phyloP scores from a whole-genome alignment of 225 moss, liverwort and hornwort species.

The Anthoceros angustus region DNA sequence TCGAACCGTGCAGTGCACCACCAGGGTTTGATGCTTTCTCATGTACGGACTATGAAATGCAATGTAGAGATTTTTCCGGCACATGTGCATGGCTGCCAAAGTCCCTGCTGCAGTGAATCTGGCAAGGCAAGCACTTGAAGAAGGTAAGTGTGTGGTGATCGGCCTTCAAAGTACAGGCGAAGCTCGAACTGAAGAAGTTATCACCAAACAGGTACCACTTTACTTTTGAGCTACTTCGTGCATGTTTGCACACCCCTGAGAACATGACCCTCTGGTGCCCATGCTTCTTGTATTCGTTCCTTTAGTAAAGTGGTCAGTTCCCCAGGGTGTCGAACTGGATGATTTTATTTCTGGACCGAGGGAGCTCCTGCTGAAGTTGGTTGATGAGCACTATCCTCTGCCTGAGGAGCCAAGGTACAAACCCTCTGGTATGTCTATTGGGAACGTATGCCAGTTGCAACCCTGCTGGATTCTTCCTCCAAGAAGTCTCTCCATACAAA shows the following conservation, averaged over 20 bases:
- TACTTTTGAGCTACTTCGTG: slow-evolving; percentile 6
- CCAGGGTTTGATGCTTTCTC: background rate
- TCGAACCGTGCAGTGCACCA: background rate
- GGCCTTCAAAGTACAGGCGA: slow-evolving; percentile 98
- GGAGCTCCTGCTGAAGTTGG: slow-evolving; percentile 87
- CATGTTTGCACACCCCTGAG: background rate
- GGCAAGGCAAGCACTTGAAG: slow-evolving; percentile 58
- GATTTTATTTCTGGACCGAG: slow-evolving; percentile 99
- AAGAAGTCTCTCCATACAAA: too few relatives aligned
- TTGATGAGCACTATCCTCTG: slow-evolving; percentile 96
- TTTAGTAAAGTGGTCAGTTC: background rate
- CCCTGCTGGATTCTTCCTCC: background rate
- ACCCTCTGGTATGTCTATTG: background rate
- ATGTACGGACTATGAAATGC: background rate
- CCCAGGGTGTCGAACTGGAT: slow-evolving; percentile 92
- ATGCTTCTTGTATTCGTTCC: background rate
- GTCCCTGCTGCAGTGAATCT: slow-evolving; percentile 90
- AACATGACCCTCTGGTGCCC: too few relatives aligned
- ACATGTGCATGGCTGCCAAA: slow-evolving; percentile 98
- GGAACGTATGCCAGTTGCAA: background rate
- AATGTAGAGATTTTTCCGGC: slow-evolving; percentile 82
- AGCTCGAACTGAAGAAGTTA: slow-evolving; percentile 96
- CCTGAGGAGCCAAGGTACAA: slow-evolving; percentile 38
- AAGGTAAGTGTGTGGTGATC: slow-evolving; percentile 98
- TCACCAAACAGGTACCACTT: slow-evolving; percentile 72